Evolutionary conservation across 805 yeast species (phyloP).

Genomic region (Sungouiella thailandica): DNA sequence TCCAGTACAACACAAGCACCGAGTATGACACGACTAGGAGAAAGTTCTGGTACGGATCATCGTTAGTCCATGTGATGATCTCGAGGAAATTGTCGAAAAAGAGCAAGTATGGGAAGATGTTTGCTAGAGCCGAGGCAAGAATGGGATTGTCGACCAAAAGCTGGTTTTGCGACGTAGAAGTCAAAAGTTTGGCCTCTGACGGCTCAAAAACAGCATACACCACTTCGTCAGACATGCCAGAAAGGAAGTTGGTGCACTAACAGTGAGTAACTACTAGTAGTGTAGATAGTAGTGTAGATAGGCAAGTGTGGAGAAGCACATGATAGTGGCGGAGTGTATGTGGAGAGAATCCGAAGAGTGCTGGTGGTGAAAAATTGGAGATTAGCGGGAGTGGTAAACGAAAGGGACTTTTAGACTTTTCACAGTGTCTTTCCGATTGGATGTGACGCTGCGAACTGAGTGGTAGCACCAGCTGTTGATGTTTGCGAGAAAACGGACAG

Average conservation of each 20-base stretch:
- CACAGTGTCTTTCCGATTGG: too few species aligned
- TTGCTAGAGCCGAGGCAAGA: conserved; percentile 42
- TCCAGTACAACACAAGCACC: conserved; percentile 40
- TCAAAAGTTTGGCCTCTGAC: conserved; percentile 29
- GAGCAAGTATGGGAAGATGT: conserved; percentile 44
- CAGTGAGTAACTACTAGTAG: background rate
- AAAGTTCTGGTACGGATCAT: conserved; percentile 44
- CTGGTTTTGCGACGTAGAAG: conserved; percentile 23
- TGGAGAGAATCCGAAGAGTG: too few species aligned
- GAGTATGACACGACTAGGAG: conserved; percentile 36
- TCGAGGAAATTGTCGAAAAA: conserved; percentile 41
- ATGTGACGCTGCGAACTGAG: too few species aligned
- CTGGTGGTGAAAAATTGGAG: too few species aligned
- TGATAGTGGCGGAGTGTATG: conserved; percentile 6
- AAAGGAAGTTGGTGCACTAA: background rate
- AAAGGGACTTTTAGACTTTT: too few species aligned
- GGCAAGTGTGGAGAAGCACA: conserved; percentile 14
- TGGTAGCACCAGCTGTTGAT: too few species aligned
- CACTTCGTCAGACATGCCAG: conserved; percentile 11
- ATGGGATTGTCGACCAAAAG: conserved; percentile 41
- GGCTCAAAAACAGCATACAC: conserved; percentile 33
- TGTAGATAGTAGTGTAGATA: background rate
- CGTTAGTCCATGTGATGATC: conserved; percentile 52
- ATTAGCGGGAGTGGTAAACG: too few species aligned
- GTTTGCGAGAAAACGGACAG: too few species aligned